Base-by-base conservation (phyloP, 176 grass and related monocot species). In the Phoenix dactylifera region DNA sequence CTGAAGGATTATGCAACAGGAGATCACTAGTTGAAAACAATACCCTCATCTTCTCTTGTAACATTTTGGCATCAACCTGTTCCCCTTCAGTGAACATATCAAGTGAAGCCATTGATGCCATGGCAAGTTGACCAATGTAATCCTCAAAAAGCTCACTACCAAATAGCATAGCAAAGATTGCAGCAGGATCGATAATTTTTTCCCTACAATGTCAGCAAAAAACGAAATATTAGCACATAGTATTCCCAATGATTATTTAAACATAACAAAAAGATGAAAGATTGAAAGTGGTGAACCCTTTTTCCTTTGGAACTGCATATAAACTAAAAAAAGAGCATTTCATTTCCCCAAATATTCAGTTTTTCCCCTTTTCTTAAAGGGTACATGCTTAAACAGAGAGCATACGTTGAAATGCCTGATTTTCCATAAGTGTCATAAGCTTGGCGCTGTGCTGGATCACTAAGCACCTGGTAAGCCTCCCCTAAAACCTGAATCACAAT, bases 71-170 rank as follows among this genome's bases (percentile, higher is more conserved):
- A 79, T 98, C 84, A 54, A 86, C 76, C 66, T 92, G 68, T 15
- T 88, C 81, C 23, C 83, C 93, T 65, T 98, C 93, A 49, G 69
- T 74, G 67, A 79, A 75, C 72, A 76, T 82, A 85, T 98, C 93
- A 80, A 80, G 84, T 72, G 87, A 98, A 78, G 84, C 84, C 81
- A 98, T 92, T 58, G 93, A 89, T 57, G 81, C 84, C 81, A 98
- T 98, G 56, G 93, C 93, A 65, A 98, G 68, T 75, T 98, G 84
- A 60, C 93, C 93, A 83, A 98, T 92, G 68, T 98, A 98, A 64
- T 92, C 87, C 67, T 98, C 84, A 80, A 98, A 98, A 52, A 89
- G 67, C 60, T 98, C 93, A 71, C 93, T 98, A 59, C 93, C 93
- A 50, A 98, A 98, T 67, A 98, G 76, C 67, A 98, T 98, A 23